These are phyloP conservation scores for Drosera spatulata DNA, from an alignment of 179 eudicot genomes.

Conservation along the genomic window DNA sequence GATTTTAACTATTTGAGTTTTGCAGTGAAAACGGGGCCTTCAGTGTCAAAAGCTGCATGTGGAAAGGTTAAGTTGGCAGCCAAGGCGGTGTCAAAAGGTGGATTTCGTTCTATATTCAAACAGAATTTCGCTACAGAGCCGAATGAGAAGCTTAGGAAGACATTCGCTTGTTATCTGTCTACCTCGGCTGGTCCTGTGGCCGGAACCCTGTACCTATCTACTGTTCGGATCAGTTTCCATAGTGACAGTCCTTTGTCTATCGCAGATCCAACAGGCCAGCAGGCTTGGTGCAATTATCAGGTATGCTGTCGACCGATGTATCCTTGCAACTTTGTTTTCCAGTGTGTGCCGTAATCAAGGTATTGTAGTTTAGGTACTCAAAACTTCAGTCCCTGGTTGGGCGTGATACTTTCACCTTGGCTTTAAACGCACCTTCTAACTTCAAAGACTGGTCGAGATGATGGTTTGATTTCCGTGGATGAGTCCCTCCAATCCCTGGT, in stretches of 20 bases:
- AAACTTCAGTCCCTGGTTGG: no score
- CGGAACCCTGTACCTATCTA: constrained; percentile 56
- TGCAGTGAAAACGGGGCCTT: constrained; percentile 70
- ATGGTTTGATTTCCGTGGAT: no score
- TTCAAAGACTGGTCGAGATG: no score
- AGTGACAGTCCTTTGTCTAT: constrained; percentile 66
- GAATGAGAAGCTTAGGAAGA: constrained; percentile 44
- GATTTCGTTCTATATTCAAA: constrained; percentile 52
- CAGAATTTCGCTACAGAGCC: constrained; percentile 43
- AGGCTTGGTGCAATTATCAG: constrained; percentile 77
- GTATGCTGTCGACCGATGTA: constrained; percentile 10
- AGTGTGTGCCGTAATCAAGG: no score
- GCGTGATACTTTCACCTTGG: no score
- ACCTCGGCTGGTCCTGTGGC: constrained; percentile 72
- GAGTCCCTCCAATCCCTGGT: no score
- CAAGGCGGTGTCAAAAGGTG: constrained; percentile 61
- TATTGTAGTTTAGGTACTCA: no score
- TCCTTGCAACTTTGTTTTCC: no score
- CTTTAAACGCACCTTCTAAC: no score
- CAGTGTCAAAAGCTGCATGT: constrained; percentile 48
- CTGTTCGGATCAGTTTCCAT: constrained; percentile 43
- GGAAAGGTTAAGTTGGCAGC: constrained; percentile 60
- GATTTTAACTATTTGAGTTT: background rate
- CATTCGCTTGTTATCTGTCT: constrained; percentile 70
- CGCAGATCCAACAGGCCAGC: constrained; percentile 51